A percentile compares a stretch with the other conserved stretches of the same genome.
Conservation (phyloP, 2,329 filamentous ascomycete species). For the Claviceps sp. region DNA sequence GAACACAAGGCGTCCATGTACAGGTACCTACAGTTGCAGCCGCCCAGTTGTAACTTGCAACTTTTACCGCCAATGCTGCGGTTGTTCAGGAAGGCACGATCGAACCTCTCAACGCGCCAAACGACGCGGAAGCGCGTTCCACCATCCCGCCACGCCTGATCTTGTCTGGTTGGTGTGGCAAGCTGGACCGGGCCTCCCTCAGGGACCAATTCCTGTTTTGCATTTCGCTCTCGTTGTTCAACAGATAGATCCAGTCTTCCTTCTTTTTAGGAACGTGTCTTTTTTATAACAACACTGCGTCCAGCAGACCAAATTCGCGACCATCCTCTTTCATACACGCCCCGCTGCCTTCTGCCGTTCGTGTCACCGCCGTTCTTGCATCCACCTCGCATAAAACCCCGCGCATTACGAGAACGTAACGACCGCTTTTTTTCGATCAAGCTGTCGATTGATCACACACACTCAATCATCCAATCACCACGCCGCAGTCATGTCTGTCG, state of each 20-base stretch:
- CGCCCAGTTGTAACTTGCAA: background rate
- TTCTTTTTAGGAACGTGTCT: background rate
- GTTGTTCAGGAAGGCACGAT: background rate
- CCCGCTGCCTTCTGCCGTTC: slow-evolving; percentile 2
- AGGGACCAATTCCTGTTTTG: background rate
- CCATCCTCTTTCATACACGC: slow-evolving; percentile 2
- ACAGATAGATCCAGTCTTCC: background rate
- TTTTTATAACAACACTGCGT: background rate
- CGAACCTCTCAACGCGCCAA: slow-evolving; percentile 18
- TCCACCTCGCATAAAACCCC: slow-evolving; percentile 1
- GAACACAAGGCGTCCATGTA: background rate
- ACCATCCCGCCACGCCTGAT: background rate
- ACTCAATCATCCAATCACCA: background rate
- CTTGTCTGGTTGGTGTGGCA: background rate
- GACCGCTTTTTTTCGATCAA: background rate
- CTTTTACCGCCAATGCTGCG: background rate
- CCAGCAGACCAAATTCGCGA: background rate
- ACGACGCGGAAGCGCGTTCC: slow-evolving; percentile 16
- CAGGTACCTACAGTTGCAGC: background rate
- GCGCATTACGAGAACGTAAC: background rate
- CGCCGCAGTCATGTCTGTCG: slow-evolving; percentile 63
- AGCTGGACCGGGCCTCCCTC: background rate
- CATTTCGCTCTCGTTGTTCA: background rate
- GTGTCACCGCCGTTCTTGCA: slow-evolving; percentile 4
- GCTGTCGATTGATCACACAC: background rate